Conservation (phyloP, 495 filamentous ascomycete species). For the Aspergillus saccharolyticus region DNA sequence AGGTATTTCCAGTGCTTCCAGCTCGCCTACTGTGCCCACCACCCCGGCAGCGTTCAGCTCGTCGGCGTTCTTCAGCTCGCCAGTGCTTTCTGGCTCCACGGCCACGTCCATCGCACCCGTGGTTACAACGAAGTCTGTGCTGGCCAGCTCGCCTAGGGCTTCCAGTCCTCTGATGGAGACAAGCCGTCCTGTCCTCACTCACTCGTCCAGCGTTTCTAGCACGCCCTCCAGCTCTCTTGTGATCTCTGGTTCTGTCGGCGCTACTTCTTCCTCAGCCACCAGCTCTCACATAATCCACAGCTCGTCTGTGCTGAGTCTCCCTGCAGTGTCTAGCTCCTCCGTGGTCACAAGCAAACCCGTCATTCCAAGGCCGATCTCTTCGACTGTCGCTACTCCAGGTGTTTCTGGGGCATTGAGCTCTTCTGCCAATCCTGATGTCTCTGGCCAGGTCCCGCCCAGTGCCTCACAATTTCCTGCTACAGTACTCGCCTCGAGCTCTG, state of each 20-base stretch:
- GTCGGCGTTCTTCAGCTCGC: background rate
- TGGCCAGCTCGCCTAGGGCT: slow-evolving; percentile 1
- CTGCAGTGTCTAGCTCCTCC: background rate
- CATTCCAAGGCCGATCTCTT: background rate
- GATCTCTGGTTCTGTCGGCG: background rate
- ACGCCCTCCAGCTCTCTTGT: background rate
- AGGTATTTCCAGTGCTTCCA: background rate
- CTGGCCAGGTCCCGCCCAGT: background rate
- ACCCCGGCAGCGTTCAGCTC: slow-evolving; percentile 6
- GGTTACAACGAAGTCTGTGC: slow-evolving; percentile 1
- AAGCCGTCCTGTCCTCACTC: too few relatives aligned
- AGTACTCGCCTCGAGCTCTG: background rate
- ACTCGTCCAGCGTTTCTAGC: slow-evolving; percentile 5
- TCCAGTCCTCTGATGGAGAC: background rate
- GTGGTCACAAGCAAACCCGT: background rate
- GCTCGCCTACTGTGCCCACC: background rate
- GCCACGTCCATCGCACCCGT: background rate
- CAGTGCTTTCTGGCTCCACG: background rate
- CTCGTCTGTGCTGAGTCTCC: background rate
- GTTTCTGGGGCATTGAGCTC: background rate
- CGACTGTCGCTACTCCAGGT: background rate
- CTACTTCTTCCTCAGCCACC: background rate
- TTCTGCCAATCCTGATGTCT: background rate
- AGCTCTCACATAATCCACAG: background rate
- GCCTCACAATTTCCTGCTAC: background rate